phyloP scores from a whole-genome alignment of 1,139 yeast genomes.

The Candida glucosophila region DNA sequence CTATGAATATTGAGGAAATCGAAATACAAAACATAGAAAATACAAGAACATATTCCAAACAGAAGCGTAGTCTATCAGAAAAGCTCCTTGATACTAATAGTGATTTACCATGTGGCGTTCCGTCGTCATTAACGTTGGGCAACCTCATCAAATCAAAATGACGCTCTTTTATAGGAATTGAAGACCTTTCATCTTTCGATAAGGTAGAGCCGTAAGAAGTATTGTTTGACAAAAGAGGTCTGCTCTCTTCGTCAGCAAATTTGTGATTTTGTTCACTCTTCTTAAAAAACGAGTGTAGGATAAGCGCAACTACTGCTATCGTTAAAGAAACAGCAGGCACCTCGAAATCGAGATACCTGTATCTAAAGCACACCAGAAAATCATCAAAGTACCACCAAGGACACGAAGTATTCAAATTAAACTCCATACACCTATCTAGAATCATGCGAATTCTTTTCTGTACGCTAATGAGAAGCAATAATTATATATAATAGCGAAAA shows the following conservation, averaged over 20 bases:
- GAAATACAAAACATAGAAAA: conserved; percentile 36
- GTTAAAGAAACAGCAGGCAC: conserved; percentile 25
- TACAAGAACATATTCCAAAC: conserved; percentile 41
- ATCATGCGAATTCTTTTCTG: too few species aligned
- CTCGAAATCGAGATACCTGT: conserved; percentile 6
- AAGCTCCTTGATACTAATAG: conserved; percentile 34
- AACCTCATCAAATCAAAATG: conserved; percentile 45
- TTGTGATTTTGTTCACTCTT: conserved; percentile 3
- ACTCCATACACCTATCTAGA: too few species aligned
- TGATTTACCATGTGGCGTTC: conserved; percentile 46
- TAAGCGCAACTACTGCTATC: too few species aligned
- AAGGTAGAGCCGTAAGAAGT: conserved; percentile 31
- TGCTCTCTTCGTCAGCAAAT: conserved; percentile 21
- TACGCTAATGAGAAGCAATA: too few species aligned
- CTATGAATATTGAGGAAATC: conserved; percentile 22
- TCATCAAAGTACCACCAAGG: conserved; percentile 37
- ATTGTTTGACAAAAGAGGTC: conserved; percentile 22
- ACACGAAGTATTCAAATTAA: too few species aligned
- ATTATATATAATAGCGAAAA: too few species aligned
- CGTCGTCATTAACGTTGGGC: conserved; percentile 39
- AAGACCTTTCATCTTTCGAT: too few species aligned
- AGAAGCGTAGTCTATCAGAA: conserved; percentile 44
- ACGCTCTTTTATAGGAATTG: too few species aligned
- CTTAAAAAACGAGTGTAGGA: too few species aligned
- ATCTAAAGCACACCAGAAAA: conserved; percentile 38